Conservation (phyloP, 176 grass and related monocot species). For the Oryza nivara region DNA sequence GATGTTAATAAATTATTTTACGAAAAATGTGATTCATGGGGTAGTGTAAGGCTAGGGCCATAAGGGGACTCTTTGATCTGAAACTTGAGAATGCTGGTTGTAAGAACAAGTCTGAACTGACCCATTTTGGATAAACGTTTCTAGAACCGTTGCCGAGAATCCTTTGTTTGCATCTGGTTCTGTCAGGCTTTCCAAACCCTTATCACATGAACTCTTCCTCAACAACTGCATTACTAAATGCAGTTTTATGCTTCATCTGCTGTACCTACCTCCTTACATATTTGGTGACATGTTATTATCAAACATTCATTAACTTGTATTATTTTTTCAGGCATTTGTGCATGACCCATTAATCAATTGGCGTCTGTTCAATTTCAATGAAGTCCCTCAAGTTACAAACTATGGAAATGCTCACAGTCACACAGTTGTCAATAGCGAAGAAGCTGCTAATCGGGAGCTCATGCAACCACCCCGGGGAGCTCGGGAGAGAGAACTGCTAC, state of each 20-base stretch:
- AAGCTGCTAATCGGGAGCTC: slow-evolving; percentile 66
- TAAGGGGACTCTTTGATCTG: too few relatives aligned
- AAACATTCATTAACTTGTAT: slow-evolving; percentile 8
- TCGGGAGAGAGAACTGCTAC: slow-evolving; percentile 86
- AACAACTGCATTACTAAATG: slow-evolving; percentile 9
- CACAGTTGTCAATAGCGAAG: slow-evolving; percentile 78
- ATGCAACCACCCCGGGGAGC: slow-evolving; percentile 80
- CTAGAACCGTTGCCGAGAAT: background rate
- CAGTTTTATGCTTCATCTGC: slow-evolving; percentile 3
- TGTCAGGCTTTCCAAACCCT: background rate
- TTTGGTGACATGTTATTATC: slow-evolving; percentile 20
- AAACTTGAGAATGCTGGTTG: too few relatives aligned
- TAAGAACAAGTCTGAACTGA: background rate
- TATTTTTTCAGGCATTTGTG: slow-evolving; percentile 84
- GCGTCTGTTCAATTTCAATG: slow-evolving; percentile 98
- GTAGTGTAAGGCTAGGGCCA: background rate
- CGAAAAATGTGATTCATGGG: background rate
- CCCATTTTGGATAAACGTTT: background rate
- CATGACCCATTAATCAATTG: slow-evolving; percentile 98
- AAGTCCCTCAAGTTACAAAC: slow-evolving; percentile 96
- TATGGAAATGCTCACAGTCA: slow-evolving; percentile 67
- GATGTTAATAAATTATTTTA: background rate
- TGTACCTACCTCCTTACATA: slow-evolving; percentile 19
- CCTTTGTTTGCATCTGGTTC: background rate
- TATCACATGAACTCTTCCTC: background rate